A percentile compares a stretch with the other conserved stretches of the same genome.
Evolutionary conservation across 805 yeast genomes (phyloP).

Genomic region (Candida sonorensis): DNA sequence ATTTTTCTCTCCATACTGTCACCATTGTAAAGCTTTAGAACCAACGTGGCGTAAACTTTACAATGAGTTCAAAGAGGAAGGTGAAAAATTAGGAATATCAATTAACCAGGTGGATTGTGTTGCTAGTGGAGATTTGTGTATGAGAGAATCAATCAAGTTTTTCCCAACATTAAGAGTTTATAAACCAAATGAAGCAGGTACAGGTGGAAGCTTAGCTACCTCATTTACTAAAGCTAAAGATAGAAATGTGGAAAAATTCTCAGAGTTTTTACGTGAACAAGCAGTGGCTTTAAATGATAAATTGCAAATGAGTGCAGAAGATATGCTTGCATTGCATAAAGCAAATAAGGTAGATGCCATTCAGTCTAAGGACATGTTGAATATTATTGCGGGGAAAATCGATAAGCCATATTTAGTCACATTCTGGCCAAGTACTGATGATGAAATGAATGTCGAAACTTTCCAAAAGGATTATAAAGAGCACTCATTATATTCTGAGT

Average conservation of each 20-base stretch:
- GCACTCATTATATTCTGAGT: conserved; percentile 32
- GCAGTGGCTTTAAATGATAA: conserved; percentile 36
- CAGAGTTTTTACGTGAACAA: conserved; percentile 48
- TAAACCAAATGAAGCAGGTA: conserved; percentile 42
- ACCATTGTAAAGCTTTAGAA: conserved; percentile 71
- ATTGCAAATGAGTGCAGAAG: conserved; percentile 40
- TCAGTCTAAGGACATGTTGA: conserved; percentile 35
- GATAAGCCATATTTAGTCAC: conserved; percentile 49
- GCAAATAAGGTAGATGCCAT: conserved; percentile 7
- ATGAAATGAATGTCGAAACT: conserved; percentile 29
- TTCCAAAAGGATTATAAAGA: conserved; percentile 28
- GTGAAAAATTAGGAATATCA: conserved; percentile 38
- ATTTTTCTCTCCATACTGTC: conserved; percentile 85
- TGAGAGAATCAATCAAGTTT: conserved; percentile 49
- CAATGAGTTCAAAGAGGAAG: conserved; percentile 39
- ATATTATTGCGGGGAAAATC: conserved; percentile 44
- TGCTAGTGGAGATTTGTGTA: conserved; percentile 81
- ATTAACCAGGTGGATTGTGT: conserved; percentile 83
- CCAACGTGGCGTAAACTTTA: conserved; percentile 79
- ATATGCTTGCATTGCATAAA: conserved; percentile 13
- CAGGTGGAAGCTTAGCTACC: conserved; percentile 29
- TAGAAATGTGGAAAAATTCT: conserved; percentile 43
- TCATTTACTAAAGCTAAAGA: conserved; percentile 42
- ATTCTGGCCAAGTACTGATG: conserved; percentile 55
- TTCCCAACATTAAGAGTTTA: conserved; percentile 73